phyloP scores from a whole-genome alignment of 1,284 basidiomycete genomes.

The Cryptococcus deneoformans region DNA sequence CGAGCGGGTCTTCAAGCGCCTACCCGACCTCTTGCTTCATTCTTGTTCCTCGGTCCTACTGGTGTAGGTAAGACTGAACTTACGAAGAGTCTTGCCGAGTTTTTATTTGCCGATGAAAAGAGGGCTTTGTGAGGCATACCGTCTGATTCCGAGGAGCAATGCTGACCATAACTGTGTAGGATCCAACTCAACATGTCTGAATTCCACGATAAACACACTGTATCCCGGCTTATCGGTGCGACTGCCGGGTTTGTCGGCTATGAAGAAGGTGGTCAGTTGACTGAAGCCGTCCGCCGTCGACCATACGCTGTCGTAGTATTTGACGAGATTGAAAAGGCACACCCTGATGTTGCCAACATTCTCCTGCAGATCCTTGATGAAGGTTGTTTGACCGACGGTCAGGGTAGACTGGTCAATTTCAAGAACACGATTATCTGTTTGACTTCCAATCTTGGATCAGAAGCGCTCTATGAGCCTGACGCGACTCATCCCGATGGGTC shows the following conservation, averaged over 20 bases:
- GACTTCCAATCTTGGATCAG: conserved; percentile 83
- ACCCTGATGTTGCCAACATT: conserved; percentile 86
- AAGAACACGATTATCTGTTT: conserved; percentile 87
- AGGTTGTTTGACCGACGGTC: conserved; percentile 73
- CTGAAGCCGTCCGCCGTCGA: conserved; percentile 78
- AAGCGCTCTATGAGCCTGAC: conserved; percentile 68
- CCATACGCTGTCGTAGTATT: conserved; percentile 52
- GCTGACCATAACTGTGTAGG: conserved; percentile 43
- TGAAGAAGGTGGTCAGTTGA: conserved; percentile 78
- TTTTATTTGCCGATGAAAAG: conserved; percentile 84
- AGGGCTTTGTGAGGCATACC: conserved; percentile 63
- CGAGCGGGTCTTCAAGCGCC: conserved; percentile 84
- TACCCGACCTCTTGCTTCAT: conserved; percentile 82
- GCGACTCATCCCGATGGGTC: conserved; percentile 65
- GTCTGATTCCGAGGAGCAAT: not conserved
- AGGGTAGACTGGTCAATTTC: conserved; percentile 48
- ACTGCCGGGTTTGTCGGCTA: conserved; percentile 92
- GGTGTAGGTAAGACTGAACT: conserved; percentile 75
- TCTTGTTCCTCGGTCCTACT: conserved; percentile 85
- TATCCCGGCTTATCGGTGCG: conserved; percentile 84
- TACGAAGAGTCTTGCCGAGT: conserved; percentile 77
- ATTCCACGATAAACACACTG: conserved; percentile 86
- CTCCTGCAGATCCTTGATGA: conserved; percentile 91
- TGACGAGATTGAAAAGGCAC: conserved; percentile 90
- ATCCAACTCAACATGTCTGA: conserved; percentile 93